Conservation (phyloP, 345 rosid species). For the Leavenworthia alabamica region DNA sequence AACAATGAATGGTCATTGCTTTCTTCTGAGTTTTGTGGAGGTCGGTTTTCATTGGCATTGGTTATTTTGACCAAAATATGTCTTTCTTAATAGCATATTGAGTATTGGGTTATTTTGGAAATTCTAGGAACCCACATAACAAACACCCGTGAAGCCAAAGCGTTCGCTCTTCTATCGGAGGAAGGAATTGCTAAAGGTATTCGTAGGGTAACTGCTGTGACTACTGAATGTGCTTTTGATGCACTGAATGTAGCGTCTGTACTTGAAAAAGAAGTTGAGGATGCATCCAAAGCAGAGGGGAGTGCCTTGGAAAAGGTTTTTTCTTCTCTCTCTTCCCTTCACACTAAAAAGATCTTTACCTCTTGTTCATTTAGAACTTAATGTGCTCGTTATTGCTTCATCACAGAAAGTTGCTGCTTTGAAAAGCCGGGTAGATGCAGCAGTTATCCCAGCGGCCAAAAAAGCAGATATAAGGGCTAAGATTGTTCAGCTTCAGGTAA, state of each 20-base stretch:
- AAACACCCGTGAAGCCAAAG: constrained; percentile 87
- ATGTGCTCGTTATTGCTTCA: constrained; percentile 8
- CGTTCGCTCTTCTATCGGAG: constrained; percentile 90
- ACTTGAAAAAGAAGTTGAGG: constrained; percentile 65
- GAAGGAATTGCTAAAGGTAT: constrained; percentile 96
- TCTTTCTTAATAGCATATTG: constrained; percentile 13
- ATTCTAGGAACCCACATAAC: constrained; percentile 76
- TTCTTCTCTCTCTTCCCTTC: neutral
- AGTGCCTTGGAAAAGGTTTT: constrained; percentile 76
- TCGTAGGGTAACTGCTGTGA: constrained; percentile 84
- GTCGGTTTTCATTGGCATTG: constrained; percentile 32
- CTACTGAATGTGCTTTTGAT: constrained; percentile 66
- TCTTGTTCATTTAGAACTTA: neutral
- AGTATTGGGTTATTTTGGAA: constrained; percentile 14
- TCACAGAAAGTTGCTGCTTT: constrained; percentile 72
- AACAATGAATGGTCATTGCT: constrained; percentile 61
- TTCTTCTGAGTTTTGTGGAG: constrained; percentile 95
- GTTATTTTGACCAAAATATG: neutral
- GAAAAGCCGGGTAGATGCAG: constrained; percentile 66
- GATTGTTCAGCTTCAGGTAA: constrained; percentile 70
- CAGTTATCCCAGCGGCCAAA: constrained; percentile 74
- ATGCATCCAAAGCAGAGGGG: constrained; percentile 58
- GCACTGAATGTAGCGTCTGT: constrained; percentile 54
- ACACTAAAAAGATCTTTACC: neutral
- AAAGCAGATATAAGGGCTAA: constrained; percentile 79